Evolutionary conservation across 495 filamentous ascomycete genomes (phyloP).

Genomic region (Rhypophila decipiens): DNA sequence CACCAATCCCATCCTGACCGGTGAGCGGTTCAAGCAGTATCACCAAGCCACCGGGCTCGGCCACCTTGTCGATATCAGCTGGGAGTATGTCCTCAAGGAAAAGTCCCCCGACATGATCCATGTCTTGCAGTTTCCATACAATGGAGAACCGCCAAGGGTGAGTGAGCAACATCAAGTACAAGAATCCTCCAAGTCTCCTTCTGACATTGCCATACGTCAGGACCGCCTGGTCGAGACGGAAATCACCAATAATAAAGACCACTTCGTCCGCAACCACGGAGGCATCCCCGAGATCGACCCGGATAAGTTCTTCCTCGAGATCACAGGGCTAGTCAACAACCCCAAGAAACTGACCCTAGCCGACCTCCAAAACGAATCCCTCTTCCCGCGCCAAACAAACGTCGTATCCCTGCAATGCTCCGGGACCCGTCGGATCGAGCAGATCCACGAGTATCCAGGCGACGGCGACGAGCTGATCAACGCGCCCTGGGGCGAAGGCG

Average conservation of each 20-base stretch:
- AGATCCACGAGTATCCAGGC: conserved; percentile 55
- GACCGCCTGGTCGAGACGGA: conserved; percentile 23
- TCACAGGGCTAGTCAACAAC: conserved; percentile 52
- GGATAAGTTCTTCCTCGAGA: conserved; percentile 41
- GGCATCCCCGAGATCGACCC: conserved; percentile 55
- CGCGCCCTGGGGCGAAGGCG: conserved; percentile 61
- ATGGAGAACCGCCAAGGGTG: conserved; percentile 53
- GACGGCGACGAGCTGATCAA: conserved; percentile 65
- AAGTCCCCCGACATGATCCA: conserved; percentile 63
- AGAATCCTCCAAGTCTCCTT: background rate
- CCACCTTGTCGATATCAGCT: conserved; percentile 47
- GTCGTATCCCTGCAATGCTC: conserved; percentile 60
- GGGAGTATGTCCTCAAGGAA: conserved; percentile 52
- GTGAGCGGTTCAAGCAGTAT: conserved; percentile 59
- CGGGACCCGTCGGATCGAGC: conserved; percentile 62
- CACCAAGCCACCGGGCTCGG: conserved; percentile 53
- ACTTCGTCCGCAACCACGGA: conserved; percentile 65
- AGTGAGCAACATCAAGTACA: background rate
- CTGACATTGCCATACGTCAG: background rate
- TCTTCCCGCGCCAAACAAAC: conserved; percentile 50
- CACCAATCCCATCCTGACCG: conserved; percentile 56
- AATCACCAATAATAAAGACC: conserved; percentile 53
- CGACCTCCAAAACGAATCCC: conserved; percentile 49
- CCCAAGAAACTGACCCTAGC: conserved; percentile 48
- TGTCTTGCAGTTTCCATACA: conserved; percentile 65